Evolutionary conservation across 108 stramenopile genomes (phyloP), one percentile per base, ranked within the genome.

Genomic region (Nannochloropsis gaditana): DNA sequence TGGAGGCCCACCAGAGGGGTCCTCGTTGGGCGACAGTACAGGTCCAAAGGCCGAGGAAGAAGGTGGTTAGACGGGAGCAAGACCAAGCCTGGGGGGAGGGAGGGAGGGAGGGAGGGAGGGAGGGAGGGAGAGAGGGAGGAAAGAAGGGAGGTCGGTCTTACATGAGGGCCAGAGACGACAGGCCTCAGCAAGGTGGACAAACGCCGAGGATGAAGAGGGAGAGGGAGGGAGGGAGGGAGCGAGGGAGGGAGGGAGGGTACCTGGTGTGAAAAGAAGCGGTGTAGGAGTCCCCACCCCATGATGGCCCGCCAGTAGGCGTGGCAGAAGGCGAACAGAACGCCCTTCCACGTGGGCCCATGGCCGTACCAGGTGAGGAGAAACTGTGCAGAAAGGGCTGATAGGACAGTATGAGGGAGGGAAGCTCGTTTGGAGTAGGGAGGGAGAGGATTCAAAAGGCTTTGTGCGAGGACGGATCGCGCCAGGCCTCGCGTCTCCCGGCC

Each of bases 1-100:
- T 91, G 2, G 86, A 86, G 9, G 93, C 92, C 93, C 93, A 93
- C 93, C 93, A 93, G 45, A 93, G 88, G 1, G 93, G 93, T 17
- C 91, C 90, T 2, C 93, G 92, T 45, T 93, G 93, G 81, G 91
- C 90, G 43, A 91, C 92, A 31, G 87, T 79, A 44, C 91, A 93
- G 9, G 92, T 92, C n/a, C 89, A 31, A 9, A 92, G n/a, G 44
- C 85, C 86, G 80, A 93, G 15, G 47, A 86, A 43, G 44, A 91
- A n/a, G 43, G 89, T 90, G 44, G 85, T 92, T 2, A 59, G 0
- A 1, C 89, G 87, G 3, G 87, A 84, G 73, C 93, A 92, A 50
- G 91, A 91, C 80, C 80, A 19, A 9, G 80, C 21, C 47, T 50
- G 47, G 47, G 11, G 47, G 47, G 11, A 50, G 47, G 47, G 47